Conservation (phyloP, 2,329 filamentous ascomycete species). For the Colletotrichum sp. region DNA sequence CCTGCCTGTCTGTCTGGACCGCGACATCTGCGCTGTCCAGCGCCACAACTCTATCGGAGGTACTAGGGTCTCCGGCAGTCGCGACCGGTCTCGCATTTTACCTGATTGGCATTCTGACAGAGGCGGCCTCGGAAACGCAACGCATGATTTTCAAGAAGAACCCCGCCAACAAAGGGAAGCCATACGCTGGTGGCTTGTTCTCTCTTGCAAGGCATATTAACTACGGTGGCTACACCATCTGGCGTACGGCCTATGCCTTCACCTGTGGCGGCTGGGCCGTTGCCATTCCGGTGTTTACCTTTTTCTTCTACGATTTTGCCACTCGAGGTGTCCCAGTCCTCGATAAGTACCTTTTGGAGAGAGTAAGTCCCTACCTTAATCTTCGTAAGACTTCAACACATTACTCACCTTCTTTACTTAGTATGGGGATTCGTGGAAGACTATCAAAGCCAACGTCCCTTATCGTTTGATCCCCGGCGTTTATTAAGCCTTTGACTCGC, state of each 20-base stretch:
- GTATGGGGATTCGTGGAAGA: background rate
- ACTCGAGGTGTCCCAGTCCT: background rate
- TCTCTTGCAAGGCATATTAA: background rate
- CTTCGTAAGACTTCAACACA: background rate
- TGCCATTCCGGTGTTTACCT: background rate
- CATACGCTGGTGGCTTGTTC: background rate
- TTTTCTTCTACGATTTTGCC: background rate
- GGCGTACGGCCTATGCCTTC: background rate
- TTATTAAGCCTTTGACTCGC: background rate
- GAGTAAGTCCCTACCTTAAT: background rate
- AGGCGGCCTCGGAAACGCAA: background rate
- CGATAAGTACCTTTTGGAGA: background rate
- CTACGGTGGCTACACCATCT: background rate
- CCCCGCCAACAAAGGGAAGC: background rate
- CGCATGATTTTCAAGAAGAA: background rate
- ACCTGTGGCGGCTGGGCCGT: background rate
- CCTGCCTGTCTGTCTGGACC: background rate
- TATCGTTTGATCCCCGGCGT: background rate
- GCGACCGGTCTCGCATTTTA: background rate
- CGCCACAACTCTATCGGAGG: background rate
- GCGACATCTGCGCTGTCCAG: background rate
- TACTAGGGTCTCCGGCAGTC: background rate
- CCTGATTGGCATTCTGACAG: background rate
- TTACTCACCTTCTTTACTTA: background rate
- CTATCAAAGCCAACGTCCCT: background rate